phyloP scores from a whole-genome alignment of 176 grass and related monocot species.

The Eremochloa ophiuroides region DNA sequence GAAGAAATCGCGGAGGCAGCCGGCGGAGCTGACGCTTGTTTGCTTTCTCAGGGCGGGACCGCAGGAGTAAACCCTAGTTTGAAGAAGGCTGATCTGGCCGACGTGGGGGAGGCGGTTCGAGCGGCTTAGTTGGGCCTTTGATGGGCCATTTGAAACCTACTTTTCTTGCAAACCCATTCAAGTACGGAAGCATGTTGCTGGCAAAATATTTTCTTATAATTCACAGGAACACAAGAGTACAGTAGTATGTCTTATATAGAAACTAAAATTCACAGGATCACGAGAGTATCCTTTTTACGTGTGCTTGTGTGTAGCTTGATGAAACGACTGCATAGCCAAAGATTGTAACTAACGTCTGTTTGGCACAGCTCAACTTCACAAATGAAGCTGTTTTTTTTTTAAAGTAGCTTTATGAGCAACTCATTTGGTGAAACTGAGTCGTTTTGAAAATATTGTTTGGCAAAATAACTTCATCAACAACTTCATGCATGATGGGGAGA shows the following conservation, averaged over 20 bases:
- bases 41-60: slow-evolving; percentile 39
- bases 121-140: background rate
- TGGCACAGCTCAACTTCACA: too few relatives aligned
- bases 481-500: too few relatives aligned
- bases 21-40: slow-evolving; percentile 23
- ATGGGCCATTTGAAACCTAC: background rate
- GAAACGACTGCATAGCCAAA: background rate
- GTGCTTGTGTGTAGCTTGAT: background rate
- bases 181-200: background rate
- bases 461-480: too few relatives aligned
- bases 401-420: too few relatives aligned
- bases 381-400: too few relatives aligned
- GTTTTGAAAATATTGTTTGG: too few relatives aligned
- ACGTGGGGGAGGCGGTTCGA: background rate
- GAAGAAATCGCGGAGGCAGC: background rate
- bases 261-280: too few relatives aligned
- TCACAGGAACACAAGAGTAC: too few relatives aligned
- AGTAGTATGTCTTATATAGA: too few relatives aligned
- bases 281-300: too few relatives aligned
- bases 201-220: background rate
- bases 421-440: too few relatives aligned
- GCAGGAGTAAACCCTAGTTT: slow-evolving; percentile 53
- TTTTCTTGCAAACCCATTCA: too few relatives aligned
- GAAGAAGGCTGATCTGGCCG: slow-evolving; percentile 35
- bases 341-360: background rate